Evolutionary conservation across 495 filamentous ascomycete species (phyloP).

Genomic region (Aspergillus asperescens): DNA sequence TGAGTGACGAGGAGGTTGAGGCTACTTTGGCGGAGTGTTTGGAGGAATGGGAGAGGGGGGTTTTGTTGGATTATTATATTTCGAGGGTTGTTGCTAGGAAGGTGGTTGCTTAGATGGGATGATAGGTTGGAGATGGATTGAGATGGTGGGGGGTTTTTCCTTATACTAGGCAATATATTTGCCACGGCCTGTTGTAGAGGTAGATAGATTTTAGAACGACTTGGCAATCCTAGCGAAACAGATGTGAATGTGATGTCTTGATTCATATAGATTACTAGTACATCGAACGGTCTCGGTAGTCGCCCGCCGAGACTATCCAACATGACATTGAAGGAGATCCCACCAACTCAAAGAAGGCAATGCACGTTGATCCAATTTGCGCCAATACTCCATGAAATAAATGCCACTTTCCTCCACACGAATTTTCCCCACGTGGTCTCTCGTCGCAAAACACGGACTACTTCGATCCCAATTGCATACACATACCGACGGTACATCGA

Average conservation of each 20-base stretch:
- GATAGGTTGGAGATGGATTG: not conserved
- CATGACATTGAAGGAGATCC: not conserved
- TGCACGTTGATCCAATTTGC: not conserved
- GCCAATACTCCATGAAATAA: not conserved
- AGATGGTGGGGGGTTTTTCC: too few relatives aligned
- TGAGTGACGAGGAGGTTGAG: constrained; percentile 4
- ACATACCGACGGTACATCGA: too few relatives aligned
- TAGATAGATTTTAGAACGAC: not conserved
- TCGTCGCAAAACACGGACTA: not conserved
- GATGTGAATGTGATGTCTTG: not conserved
- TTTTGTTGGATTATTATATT: constrained; percentile 1
- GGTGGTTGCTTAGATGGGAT: not conserved
- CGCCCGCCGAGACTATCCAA: not conserved
- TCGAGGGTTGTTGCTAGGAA: constrained; percentile 5
- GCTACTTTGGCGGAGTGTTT: not conserved
- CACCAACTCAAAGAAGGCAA: not conserved
- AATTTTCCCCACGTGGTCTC: not conserved
- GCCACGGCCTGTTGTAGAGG: too few relatives aligned
- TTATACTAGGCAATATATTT: too few relatives aligned
- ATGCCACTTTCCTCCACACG: not conserved
- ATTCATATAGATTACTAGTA: not conserved
- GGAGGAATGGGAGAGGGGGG: constrained; percentile 3
- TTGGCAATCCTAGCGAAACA: not conserved
- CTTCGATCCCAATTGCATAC: too few relatives aligned
- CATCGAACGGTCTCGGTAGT: not conserved